A percentile compares a stretch with the other conserved stretches of the same genome.
Conservation (phyloP, 2,329 filamentous ascomycete genomes). For the Apiospora rasikravindrae region DNA sequence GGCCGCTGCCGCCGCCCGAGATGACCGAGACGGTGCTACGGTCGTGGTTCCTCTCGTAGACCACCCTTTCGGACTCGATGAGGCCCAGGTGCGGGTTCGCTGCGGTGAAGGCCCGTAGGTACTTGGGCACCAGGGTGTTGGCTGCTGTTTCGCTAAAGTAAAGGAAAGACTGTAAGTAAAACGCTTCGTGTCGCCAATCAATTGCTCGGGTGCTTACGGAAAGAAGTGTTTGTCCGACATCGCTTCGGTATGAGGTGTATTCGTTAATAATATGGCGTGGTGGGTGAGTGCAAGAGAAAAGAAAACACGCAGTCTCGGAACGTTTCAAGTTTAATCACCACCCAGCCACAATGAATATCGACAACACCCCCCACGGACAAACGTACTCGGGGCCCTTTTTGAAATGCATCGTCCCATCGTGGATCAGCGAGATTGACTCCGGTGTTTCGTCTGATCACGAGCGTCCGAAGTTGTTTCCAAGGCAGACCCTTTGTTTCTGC, state of each 20-base stretch:
- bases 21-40: conserved; percentile 56
- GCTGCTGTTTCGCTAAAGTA: background rate
- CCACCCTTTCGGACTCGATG: conserved; percentile 47
- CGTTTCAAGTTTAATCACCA: background rate
- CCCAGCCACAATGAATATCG: background rate
- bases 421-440: background rate
- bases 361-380: background rate
- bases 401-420: background rate
- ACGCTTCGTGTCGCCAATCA: background rate
- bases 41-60: conserved; percentile 41
- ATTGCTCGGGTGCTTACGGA: background rate
- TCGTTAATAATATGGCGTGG: background rate
- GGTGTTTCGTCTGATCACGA: background rate
- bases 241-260: background rate
- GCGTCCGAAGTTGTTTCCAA: background rate
- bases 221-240: conserved; percentile 26
- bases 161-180: background rate
- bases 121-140: conserved; percentile 34
- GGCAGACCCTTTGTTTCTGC: background rate
- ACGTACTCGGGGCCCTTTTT: background rate
- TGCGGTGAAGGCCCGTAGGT: conserved; percentile 30
- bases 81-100: conserved; percentile 46
- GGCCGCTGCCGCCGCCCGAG: conserved; percentile 74
- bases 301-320: background rate
- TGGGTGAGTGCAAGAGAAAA: too few relatives aligned